Base-by-base conservation (phyloP, 306 rosid genomes). In the Vicia villosa region DNA sequence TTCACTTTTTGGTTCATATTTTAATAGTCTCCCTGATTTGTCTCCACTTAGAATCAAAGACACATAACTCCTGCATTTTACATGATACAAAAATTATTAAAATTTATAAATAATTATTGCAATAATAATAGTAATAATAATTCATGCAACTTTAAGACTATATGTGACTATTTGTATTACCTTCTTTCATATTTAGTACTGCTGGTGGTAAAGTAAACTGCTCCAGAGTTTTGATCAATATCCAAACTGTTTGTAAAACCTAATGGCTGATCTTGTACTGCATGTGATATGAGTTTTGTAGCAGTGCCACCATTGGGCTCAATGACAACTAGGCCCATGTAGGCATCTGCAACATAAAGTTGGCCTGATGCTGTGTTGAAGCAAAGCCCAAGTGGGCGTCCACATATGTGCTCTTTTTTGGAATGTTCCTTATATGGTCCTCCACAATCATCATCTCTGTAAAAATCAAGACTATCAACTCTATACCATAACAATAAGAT, bases 271-370 rank as follows among this genome's bases (percentile, higher is more conserved):
- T 55, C 83, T 10, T 74, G n/a, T n/a, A 41, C 72, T 2, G 71
- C 66, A 19, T 75, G 36, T 2, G 76, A 42, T 5, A 50, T 55
- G 6, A 87, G 14, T 17, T 3, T 43, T 30, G 16, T 65, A 14
- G 87, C 82, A 22, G 68, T 56, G 47, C 88, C 87, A 12, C 96
- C 96, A 22, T 70, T 24, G 41, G 83, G 69, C 21, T 84, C 93
- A 21, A 91, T 89, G 7, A 76, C 41, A 15, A 85, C 77, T 19
- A 91, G 69, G 32, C 97, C 97, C 75, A 74, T 77, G 55, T 88
- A 91, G 13, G 97, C 89, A 51, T 91, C 97, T 1, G 93, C 93
- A 45, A 91, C 69, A 58, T 86, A 91, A 21, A 91, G 84, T 17
- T 83, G 78, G 28, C 86, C 87, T 0, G 62, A 63, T 46, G 7